Conservation (phyloP, 2,329 filamentous ascomycete species). For the Botryotinia calthae region DNA sequence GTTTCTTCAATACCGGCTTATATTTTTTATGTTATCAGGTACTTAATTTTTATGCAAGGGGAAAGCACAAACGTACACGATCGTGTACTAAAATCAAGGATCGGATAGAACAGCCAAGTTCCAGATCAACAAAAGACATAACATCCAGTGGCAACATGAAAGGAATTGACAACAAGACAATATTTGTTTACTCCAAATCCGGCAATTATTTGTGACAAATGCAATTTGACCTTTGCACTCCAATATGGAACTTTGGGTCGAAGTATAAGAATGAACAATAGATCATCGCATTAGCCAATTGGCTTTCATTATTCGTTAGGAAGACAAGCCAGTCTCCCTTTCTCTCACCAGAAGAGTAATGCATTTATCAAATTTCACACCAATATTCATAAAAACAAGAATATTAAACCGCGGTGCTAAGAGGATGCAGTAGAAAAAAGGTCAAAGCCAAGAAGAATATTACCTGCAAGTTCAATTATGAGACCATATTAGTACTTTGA, state of each 20-base stretch:
- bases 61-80: not conserved
- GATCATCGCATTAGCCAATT: not conserved
- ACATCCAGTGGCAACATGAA: not conserved
- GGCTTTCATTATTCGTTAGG: not conserved
- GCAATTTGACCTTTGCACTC: not conserved
- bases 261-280: not conserved
- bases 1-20: not conserved
- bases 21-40: not conserved
- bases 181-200: not conserved
- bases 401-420: not conserved
- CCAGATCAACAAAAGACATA: not conserved
- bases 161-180: not conserved
- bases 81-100: not conserved
- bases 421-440: not conserved
- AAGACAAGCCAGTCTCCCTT: not conserved
- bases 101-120: not conserved
- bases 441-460: not conserved
- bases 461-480: not conserved
- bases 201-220: not conserved
- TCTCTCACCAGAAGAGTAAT: not conserved
- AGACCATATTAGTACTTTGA: not conserved
- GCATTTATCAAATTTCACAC: not conserved
- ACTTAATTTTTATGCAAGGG: not conserved
- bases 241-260: not conserved
- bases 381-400: not conserved